Conservation (phyloP, 2,329 filamentous ascomycete species). For the Geosmithia putterillii region DNA sequence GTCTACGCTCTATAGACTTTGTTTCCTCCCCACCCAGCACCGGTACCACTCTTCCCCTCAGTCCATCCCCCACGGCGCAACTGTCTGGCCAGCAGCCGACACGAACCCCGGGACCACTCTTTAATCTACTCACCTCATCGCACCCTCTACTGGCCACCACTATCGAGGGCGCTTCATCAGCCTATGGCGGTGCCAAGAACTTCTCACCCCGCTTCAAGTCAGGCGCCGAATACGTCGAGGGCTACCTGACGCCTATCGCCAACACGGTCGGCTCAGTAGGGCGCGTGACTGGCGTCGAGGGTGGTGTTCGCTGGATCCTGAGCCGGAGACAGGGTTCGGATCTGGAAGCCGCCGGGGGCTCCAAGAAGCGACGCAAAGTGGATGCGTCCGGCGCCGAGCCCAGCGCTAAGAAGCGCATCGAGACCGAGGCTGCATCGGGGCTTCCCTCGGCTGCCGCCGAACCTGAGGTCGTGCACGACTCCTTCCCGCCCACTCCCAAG, state of each 20-base stretch:
- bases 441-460: constrained; percentile 5
- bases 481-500: constrained; percentile 13
- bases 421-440: constrained; percentile 6
- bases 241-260: constrained; percentile 73
- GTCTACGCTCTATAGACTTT: constrained; percentile 35
- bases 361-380: constrained; percentile 48
- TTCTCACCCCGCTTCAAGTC: constrained; percentile 82
- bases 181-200: constrained; percentile 79
- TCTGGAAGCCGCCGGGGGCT: constrained; percentile 29
- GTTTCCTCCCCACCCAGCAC: constrained; percentile 48
- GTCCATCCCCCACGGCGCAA: constrained; percentile 7
- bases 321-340: constrained; percentile 42
- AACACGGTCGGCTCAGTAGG: constrained; percentile 79
- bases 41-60: constrained; percentile 26
- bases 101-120: constrained; percentile 58
- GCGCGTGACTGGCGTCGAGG: constrained; percentile 77
- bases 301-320: constrained; percentile 75
- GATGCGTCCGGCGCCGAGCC: constrained; percentile 26
- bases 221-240: constrained; percentile 84
- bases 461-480: constrained; percentile 12
- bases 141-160: constrained; percentile 79
- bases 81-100: constrained; percentile 21
- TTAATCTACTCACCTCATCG: constrained; percentile 77
- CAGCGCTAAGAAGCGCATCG: constrained; percentile 14
- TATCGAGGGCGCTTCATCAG: constrained; percentile 72